Conservation (phyloP, 805 yeast genomes). For the Spathaspora arborariae region DNA sequence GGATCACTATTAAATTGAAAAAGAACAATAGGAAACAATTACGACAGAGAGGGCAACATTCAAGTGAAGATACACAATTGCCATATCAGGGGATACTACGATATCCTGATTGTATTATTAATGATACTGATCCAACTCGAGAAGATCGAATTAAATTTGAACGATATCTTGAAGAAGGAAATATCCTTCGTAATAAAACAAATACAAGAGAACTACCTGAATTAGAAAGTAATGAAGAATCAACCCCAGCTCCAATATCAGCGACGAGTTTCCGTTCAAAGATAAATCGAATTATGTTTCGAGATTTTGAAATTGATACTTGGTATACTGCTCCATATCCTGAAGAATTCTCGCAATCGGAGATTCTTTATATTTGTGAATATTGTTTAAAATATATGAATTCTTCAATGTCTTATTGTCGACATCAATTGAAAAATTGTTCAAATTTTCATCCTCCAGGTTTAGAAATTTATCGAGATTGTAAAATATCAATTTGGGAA, state of each 20-base stretch:
- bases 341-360: conserved; percentile 65
- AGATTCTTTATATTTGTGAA: conserved; percentile 73
- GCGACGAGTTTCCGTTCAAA: conserved; percentile 18
- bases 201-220: background rate
- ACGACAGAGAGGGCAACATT: background rate
- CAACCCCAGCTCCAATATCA: conserved; percentile 9
- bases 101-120: conserved; percentile 56
- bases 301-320: conserved; percentile 72
- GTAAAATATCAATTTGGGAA: conserved; percentile 39
- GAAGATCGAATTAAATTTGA: conserved; percentile 50
- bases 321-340: conserved; percentile 96
- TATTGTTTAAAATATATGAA: conserved; percentile 77
- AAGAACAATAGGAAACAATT: background rate
- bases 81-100: conserved; percentile 68
- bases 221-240: background rate
- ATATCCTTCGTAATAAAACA: conserved; percentile 19
- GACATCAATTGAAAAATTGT: conserved; percentile 75
- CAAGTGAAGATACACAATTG: conserved; percentile 14
- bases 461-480: conserved; percentile 38
- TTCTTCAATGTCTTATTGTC: conserved; percentile 57
- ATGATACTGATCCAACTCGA: conserved; percentile 55
- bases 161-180: conserved; percentile 35
- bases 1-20: background rate
- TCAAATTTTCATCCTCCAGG: conserved; percentile 63
- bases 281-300: conserved; percentile 64